A percentile compares a stretch with the other conserved stretches of the same genome.
Evolutionary conservation across 2,329 filamentous ascomycete species (phyloP).

Genomic region (Calcarisporium arbuscula): DNA sequence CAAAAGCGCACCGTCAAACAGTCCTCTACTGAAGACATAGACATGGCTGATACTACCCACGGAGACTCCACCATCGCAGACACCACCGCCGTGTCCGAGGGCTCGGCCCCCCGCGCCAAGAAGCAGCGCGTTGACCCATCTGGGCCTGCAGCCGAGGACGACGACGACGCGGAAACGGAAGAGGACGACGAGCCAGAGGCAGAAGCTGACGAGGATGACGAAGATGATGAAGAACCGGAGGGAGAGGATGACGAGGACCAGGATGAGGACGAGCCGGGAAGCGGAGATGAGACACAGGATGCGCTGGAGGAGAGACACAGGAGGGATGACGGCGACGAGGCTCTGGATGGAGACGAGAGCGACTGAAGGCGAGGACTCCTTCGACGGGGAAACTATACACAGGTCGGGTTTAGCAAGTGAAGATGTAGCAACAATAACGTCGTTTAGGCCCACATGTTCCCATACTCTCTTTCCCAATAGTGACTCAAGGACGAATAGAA

Average conservation of each 20-base stretch:
- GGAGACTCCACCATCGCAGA: conserved; percentile 24
- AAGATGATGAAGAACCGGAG: conserved; percentile 41
- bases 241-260: conserved; percentile 34
- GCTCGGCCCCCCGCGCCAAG: conserved; percentile 26
- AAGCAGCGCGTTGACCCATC: conserved; percentile 41
- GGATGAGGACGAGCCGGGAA: conserved; percentile 41
- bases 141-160: conserved; percentile 24
- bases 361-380: conserved; percentile 39
- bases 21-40: conserved; percentile 24
- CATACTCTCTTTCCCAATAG: no score
- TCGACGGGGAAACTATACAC: no score
- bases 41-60: conserved; percentile 28
- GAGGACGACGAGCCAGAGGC: conserved; percentile 24
- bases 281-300: conserved; percentile 49
- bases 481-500: no score
- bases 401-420: no score
- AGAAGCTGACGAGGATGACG: conserved; percentile 33
- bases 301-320: conserved; percentile 43
- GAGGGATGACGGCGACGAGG: conserved; percentile 51
- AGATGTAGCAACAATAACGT: no score
- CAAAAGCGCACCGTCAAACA: conserved; percentile 61
- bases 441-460: no score
- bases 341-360: conserved; percentile 55
- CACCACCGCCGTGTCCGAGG: conserved; percentile 21
- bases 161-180: conserved; percentile 21